A percentile compares a stretch with the other conserved stretches of the same genome.
Evolutionary conservation across 805 yeast genomes (phyloP).

Genomic region (Sugiyamaella valdiviana): DNA sequence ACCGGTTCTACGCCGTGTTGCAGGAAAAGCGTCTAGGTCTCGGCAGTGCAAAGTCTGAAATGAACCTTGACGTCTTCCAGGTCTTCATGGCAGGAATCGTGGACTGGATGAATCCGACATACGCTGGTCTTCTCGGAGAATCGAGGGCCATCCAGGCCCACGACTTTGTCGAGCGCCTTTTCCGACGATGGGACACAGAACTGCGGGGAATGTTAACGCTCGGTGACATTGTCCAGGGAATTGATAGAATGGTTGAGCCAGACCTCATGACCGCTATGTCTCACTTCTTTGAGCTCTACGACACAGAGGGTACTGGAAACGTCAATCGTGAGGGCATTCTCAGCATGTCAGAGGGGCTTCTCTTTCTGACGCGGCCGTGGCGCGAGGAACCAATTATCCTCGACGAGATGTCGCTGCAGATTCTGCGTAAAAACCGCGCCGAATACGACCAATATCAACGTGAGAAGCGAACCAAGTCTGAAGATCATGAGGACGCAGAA

Average conservation of each 20-base stretch:
- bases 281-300: slow-evolving; percentile 73
- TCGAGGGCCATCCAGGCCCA: slow-evolving; percentile 17
- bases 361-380: slow-evolving; percentile 80
- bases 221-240: slow-evolving; percentile 64
- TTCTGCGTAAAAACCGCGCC: slow-evolving; percentile 44
- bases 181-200: slow-evolving; percentile 63
- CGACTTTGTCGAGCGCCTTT: slow-evolving; percentile 57
- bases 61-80: slow-evolving; percentile 67
- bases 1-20: slow-evolving; percentile 71
- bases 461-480: slow-evolving; percentile 25
- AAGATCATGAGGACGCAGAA: slow-evolving; percentile 26
- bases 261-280: slow-evolving; percentile 77
- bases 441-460: slow-evolving; percentile 40
- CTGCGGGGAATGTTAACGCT: slow-evolving; percentile 49
- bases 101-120: slow-evolving; percentile 53
- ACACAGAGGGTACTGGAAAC: slow-evolving; percentile 49
- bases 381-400: slow-evolving; percentile 55
- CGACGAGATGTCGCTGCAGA: slow-evolving; percentile 57
- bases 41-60: slow-evolving; percentile 46
- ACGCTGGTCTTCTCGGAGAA: not conserved
- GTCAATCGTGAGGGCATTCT: slow-evolving; percentile 75
- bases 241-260: slow-evolving; percentile 59
- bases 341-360: slow-evolving; percentile 78
- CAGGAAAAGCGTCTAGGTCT: slow-evolving; percentile 51
- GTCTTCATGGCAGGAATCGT: slow-evolving; percentile 72